These are phyloP conservation scores for Arachnopeziza araneosa DNA, from an alignment of 2,329 filamentous ascomycete species.

Conservation along the genomic window DNA sequence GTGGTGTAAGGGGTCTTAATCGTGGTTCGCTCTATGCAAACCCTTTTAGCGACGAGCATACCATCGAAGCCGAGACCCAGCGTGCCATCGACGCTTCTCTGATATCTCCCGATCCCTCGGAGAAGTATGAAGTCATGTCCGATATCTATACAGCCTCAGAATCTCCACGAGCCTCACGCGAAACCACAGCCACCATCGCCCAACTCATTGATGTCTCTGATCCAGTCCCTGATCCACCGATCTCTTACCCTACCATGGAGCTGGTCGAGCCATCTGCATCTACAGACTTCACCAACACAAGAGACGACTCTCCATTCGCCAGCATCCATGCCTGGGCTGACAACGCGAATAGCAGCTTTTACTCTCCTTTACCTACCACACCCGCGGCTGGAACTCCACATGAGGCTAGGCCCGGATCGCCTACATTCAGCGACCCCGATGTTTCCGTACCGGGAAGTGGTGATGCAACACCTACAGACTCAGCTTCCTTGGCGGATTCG, in stretches of 20 bases:
- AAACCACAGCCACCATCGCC: constrained; percentile 21
- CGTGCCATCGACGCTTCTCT: constrained; percentile 36
- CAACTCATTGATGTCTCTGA: constrained; percentile 26
- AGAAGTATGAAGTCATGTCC: constrained; percentile 52
- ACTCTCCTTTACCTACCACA: constrained; percentile 50
- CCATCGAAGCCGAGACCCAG: constrained; percentile 38
- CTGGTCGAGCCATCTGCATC: constrained; percentile 21
- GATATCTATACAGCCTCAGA: constrained; percentile 32
- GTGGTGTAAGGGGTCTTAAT: constrained; percentile 42
- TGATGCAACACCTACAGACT: constrained; percentile 54
- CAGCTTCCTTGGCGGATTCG: constrained; percentile 48
- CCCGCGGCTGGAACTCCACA: constrained; percentile 31
- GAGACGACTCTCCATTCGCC: background rate
- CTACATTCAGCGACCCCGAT: constrained; percentile 23
- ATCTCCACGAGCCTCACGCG: constrained; percentile 10
- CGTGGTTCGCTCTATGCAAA: constrained; percentile 45
- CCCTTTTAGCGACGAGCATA: constrained; percentile 44
- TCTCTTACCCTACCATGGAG: constrained; percentile 24
- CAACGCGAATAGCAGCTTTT: constrained; percentile 41
- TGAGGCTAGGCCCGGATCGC: constrained; percentile 17
- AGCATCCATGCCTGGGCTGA: constrained; percentile 59
- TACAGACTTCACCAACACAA: constrained; percentile 44
- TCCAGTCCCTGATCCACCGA: constrained; percentile 20
- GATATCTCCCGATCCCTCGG: constrained; percentile 36
- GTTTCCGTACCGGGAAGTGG: constrained; percentile 38